Conservation (phyloP, 805 yeast species). For the Teunomyces atbi region DNA sequence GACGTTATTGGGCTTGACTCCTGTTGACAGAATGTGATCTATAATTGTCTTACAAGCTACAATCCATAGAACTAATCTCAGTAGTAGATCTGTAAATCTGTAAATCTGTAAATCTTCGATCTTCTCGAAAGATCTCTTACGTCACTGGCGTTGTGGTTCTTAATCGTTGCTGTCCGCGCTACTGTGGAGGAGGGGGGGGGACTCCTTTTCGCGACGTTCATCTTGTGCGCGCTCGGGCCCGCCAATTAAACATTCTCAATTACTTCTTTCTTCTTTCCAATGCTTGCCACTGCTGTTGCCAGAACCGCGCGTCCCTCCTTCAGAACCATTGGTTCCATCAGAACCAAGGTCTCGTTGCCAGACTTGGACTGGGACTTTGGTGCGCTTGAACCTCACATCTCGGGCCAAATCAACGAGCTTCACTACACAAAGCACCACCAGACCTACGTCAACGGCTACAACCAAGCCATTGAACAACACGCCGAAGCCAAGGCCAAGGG, state of each 20-base stretch:
- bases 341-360: conserved; percentile 75
- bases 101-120: too few species aligned
- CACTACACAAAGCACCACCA: conserved; percentile 93
- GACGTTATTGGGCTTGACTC: conserved; percentile 86
- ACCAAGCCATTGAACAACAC: conserved; percentile 71
- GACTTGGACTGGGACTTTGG: conserved; percentile 80
- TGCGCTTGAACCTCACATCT: conserved; percentile 82
- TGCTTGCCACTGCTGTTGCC: conserved; percentile 5
- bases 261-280: neutral
- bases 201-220: too few species aligned
- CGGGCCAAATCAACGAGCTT: conserved; percentile 81
- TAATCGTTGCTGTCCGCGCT: too few species aligned
- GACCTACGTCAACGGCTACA: conserved; percentile 84
- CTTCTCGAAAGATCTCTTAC: too few species aligned
- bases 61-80: neutral
- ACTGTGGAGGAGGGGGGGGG: too few species aligned
- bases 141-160: too few species aligned
- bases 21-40: conserved; percentile 96
- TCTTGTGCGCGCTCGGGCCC: conserved; percentile 3
- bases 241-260: conserved; percentile 6
- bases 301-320: conserved; percentile 1
- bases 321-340: conserved; percentile 20
- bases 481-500: conserved; percentile 60
- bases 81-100: too few species aligned
- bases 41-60: too few species aligned